A percentile compares a stretch with the other conserved stretches of the same genome.
phyloP scores from a whole-genome alignment of 176 grass and related monocot species.

The Oryza australiensis region DNA sequence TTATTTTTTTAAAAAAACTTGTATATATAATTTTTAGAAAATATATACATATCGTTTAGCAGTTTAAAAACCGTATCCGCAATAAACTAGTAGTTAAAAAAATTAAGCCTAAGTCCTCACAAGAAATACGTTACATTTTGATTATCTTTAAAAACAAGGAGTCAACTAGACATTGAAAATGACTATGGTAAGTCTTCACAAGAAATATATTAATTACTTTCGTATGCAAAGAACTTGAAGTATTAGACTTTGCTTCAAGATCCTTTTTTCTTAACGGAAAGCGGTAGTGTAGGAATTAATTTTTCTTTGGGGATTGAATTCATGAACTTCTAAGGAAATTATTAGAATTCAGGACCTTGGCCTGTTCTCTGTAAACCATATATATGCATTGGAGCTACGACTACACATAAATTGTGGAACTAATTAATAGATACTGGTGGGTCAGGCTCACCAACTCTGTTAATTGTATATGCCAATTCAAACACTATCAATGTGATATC shows the following conservation, averaged over 20 bases:
- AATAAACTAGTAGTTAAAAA: no score
- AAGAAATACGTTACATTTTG: not conserved
- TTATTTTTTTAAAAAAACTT: no score
- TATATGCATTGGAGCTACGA: not conserved
- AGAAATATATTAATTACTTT: not conserved
- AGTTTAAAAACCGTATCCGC: no score
- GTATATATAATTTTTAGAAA: no score
- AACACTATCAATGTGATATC: not conserved
- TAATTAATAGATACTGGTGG: not conserved
- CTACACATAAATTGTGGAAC: not conserved
- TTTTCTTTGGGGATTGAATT: not conserved
- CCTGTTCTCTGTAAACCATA: not conserved
- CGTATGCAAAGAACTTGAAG: no score
- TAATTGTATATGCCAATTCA: not conserved
- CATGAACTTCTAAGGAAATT: not conserved
- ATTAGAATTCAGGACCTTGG: not conserved
- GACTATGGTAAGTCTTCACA: not conserved
- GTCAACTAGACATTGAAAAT: not conserved
- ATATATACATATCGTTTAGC: no score
- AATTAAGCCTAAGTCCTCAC: no score
- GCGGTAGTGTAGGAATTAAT: no score
- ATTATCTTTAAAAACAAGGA: not conserved
- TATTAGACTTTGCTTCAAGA: not conserved
- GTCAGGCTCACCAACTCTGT: slow-evolving; percentile 10
- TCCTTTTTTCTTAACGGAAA: not conserved